These are phyloP conservation scores for Trichophyton verrucosum DNA, from an alignment of 2,329 filamentous ascomycete genomes.

Conservation along the genomic window DNA sequence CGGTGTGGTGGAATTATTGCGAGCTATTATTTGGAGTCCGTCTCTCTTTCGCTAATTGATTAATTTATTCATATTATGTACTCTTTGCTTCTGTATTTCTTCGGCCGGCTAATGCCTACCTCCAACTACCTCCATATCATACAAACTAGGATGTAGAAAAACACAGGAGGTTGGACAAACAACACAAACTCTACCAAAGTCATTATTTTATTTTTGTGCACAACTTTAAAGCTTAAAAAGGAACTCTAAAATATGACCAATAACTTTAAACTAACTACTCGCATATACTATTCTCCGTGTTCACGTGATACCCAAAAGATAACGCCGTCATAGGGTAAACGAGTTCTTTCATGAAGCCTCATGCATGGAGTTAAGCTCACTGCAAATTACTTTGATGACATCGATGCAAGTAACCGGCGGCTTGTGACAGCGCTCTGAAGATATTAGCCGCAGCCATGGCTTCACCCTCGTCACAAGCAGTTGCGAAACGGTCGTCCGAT, in stretches of 20 bases:
- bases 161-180: neutral
- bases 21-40: neutral
- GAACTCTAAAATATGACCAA: neutral
- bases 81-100: neutral
- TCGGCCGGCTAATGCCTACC: neutral
- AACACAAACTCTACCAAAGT: neutral
- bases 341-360: neutral
- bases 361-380: neutral
- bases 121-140: too few relatives aligned
- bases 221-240: neutral
- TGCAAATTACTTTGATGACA: neutral
- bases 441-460: slow-evolving; percentile 10
- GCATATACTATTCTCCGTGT: neutral
- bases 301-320: neutral
- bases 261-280: neutral
- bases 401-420: neutral
- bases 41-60: neutral
- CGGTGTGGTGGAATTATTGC: neutral
- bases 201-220: neutral
- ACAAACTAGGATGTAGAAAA: neutral
- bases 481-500: slow-evolving; percentile 26
- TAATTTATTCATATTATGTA: neutral
- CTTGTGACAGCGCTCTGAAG: neutral
- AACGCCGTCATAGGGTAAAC: neutral
- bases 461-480: slow-evolving; percentile 19